A percentile compares a stretch with the other conserved stretches of the same genome.
Evolutionary conservation across 2,329 filamentous ascomycete species (phyloP).

Genomic region (Zymoseptoria crescenta): DNA sequence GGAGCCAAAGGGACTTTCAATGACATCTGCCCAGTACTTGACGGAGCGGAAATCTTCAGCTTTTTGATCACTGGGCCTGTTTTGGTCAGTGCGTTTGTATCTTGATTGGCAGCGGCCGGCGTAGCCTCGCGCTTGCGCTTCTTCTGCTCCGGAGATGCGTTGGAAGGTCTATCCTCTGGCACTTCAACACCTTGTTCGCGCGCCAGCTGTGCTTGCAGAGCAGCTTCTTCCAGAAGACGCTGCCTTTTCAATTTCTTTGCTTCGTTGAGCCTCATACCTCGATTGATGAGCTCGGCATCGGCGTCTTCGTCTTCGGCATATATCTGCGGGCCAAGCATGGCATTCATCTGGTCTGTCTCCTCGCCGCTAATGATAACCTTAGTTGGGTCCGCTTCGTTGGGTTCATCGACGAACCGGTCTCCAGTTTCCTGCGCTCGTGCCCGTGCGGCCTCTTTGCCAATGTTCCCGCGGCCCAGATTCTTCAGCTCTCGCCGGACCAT

Average conservation of each 20-base stretch:
- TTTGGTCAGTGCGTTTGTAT: slow-evolving; percentile 8
- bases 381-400: slow-evolving; percentile 30
- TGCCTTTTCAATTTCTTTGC: slow-evolving; percentile 67
- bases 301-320: slow-evolving; percentile 37
- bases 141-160: slow-evolving; percentile 23
- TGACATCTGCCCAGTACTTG: slow-evolving; percentile 7
- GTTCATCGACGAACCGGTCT: slow-evolving; percentile 55
- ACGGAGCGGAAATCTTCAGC: slow-evolving; percentile 25
- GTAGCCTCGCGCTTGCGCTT: slow-evolving; percentile 49
- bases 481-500: slow-evolving; percentile 78
- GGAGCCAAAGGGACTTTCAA: slow-evolving; percentile 38
- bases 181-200: slow-evolving; percentile 26
- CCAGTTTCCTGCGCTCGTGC: slow-evolving; percentile 60
- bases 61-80: slow-evolving; percentile 27
- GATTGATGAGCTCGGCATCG: slow-evolving; percentile 59
- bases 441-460: slow-evolving; percentile 35
- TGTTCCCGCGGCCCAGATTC: slow-evolving; percentile 51
- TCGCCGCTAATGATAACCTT: slow-evolving; percentile 27
- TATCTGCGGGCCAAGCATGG: slow-evolving; percentile 24
- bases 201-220: slow-evolving; percentile 27
- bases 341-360: slow-evolving; percentile 26
- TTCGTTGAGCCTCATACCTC: slow-evolving; percentile 71
- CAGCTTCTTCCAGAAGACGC: slow-evolving; percentile 44
- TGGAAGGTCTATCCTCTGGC: slow-evolving; percentile 3
- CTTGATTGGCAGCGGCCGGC: slow-evolving; percentile 6